These are phyloP conservation scores for Volvox africanus DNA, from an alignment of 139 green algal species.

Conservation along the genomic window DNA sequence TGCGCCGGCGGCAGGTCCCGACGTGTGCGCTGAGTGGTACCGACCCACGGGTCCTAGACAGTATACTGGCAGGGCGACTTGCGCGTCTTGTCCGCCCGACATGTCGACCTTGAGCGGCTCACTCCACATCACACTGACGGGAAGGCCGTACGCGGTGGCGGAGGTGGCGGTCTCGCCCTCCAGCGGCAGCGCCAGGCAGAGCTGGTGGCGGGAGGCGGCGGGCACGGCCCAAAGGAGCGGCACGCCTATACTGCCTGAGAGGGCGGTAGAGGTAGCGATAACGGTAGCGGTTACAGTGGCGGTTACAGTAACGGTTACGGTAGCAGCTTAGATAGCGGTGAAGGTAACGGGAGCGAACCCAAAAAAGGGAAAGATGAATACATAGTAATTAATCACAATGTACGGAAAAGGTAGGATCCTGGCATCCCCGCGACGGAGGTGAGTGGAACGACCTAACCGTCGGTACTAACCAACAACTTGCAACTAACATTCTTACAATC, in stretches of 20 bases:
- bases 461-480: too few species aligned
- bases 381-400: too few species aligned
- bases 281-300: too few species aligned
- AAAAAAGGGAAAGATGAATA: too few species aligned
- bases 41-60: slow-evolving; percentile 48
- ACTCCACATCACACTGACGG: slow-evolving; percentile 6
- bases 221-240: slow-evolving; percentile 48
- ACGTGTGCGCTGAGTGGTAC: neutral
- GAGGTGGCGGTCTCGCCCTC: slow-evolving; percentile 3
- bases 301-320: too few species aligned
- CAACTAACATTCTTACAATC: too few species aligned
- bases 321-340: too few species aligned
- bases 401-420: too few species aligned
- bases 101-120: slow-evolving; percentile 46
- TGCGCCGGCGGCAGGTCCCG: slow-evolving; percentile 8
- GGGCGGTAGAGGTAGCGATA: too few species aligned
- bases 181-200: slow-evolving; percentile 44
- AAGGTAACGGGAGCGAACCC: too few species aligned
- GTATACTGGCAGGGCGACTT: slow-evolving; percentile 52
- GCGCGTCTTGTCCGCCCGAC: slow-evolving; percentile 36
- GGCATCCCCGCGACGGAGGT: too few species aligned
- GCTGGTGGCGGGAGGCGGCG: slow-evolving; percentile 21
- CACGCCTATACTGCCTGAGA: slow-evolving; percentile 36
- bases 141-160: slow-evolving; percentile 33
- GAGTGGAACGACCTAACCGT: too few species aligned